Percentiles rank a stretch among this genome's conserved stretches.
These are phyloP conservation scores for Zostera marina DNA, from an alignment of 116 monocot genomes.

Conservation along the genomic window DNA sequence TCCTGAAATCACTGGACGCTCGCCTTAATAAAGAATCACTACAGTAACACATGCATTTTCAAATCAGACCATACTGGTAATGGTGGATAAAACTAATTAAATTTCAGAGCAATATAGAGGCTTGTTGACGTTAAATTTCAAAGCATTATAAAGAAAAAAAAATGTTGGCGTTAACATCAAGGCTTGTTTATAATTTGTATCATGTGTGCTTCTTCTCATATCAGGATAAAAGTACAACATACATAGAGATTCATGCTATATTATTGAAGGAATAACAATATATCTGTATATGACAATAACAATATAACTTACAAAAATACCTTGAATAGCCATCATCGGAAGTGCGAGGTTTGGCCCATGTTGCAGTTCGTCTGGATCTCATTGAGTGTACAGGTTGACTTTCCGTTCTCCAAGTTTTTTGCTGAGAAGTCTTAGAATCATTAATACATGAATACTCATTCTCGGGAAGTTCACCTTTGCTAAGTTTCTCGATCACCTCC, in stretches of 20 bases:
- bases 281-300: no score
- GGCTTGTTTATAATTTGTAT: no score
- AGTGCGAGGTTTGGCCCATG: conserved; percentile 61
- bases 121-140: background rate
- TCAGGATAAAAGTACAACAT: no score
- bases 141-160: background rate
- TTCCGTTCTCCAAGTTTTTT: conserved; percentile 13
- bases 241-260: no score
- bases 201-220: no score
- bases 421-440: conserved; percentile 38
- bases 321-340: conserved; percentile 91
- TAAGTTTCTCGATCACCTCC: conserved; percentile 83
- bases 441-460: conserved; percentile 75
- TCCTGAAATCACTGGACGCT: conserved; percentile 76
- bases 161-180: background rate
- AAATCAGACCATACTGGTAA: no score
- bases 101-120: background rate
- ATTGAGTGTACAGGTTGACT: conserved; percentile 43
- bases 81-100: background rate
- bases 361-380: conserved; percentile 71
- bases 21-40: conserved; percentile 76
- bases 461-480: conserved; percentile 59
- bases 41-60: conserved; percentile 4
- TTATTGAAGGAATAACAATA: no score
- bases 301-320: conserved; percentile 12